A percentile compares a stretch with the other conserved stretches of the same genome.
These are phyloP conservation scores for Spergularia azorica DNA, from an alignment of 179 eudicot species.

Conservation along the genomic window DNA sequence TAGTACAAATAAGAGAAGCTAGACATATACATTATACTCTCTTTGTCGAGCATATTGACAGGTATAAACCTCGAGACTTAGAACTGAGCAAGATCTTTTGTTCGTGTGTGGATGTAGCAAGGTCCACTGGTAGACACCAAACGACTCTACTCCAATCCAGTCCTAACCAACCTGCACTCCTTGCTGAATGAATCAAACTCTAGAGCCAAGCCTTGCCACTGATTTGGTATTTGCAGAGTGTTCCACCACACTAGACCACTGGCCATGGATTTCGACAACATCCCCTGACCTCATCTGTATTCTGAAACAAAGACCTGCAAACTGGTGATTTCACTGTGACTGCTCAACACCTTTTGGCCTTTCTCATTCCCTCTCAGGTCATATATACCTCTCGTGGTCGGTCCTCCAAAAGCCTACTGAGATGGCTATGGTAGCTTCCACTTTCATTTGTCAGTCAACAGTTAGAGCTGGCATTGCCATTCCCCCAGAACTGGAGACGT, in stretches of 20 bases:
- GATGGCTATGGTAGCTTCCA: neutral
- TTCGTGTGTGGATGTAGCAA: neutral
- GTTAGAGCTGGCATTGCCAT: slow-evolving; percentile 29
- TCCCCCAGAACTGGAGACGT: slow-evolving; percentile 45
- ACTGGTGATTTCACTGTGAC: neutral
- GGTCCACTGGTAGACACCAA: too few relatives aligned
- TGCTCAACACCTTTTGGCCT: too few relatives aligned
- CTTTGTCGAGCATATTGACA: neutral
- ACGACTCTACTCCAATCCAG: too few relatives aligned
- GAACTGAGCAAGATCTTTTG: neutral
- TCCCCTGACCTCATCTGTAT: too few relatives aligned
- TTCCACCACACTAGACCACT: too few relatives aligned
- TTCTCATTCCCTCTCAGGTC: neutral
- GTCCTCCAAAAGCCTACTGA: too few relatives aligned
- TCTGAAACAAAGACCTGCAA: neutral
- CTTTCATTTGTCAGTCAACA: slow-evolving; percentile 16
- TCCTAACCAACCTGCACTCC: too few relatives aligned
- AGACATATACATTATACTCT: neutral
- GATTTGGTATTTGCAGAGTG: too few relatives aligned
- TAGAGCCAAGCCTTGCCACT: too few relatives aligned
- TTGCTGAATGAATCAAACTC: too few relatives aligned
- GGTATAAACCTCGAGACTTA: neutral
- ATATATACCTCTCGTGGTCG: neutral
- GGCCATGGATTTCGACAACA: too few relatives aligned
- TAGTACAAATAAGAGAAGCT: neutral